phyloP scores from a whole-genome alignment of 75 land plant genomes.

The Selaginella moellendorffii region DNA sequence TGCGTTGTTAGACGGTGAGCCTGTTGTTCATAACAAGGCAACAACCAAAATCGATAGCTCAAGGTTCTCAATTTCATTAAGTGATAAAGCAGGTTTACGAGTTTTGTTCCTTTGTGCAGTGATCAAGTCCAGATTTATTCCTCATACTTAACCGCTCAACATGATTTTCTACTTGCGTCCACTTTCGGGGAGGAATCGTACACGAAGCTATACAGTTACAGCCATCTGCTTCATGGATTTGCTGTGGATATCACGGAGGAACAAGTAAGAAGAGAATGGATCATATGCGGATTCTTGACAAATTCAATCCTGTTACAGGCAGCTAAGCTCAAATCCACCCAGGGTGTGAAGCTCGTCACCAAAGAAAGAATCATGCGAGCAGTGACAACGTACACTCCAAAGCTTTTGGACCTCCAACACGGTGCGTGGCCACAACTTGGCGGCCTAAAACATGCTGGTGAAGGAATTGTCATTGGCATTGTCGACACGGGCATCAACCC shows the following conservation, averaged over 20 bases:
- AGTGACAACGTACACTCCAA: constrained; percentile 55
- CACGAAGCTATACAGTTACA: constrained; percentile 30
- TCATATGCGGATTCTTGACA: not conserved
- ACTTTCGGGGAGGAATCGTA: constrained; percentile 11
- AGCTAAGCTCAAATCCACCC: constrained; percentile 9
- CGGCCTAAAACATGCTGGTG: constrained; percentile 24
- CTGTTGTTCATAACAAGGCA: too few relatives aligned
- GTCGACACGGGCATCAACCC: constrained; percentile 27
- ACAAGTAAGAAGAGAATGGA: not conserved
- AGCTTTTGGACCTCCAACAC: constrained; percentile 34
- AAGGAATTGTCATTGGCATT: constrained; percentile 21
- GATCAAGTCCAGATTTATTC: constrained; percentile 13
- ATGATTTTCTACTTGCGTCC: constrained; percentile 16
- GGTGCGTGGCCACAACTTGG: constrained; percentile 37
- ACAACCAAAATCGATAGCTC: too few relatives aligned
- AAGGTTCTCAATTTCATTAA: too few relatives aligned
- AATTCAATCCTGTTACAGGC: constrained; percentile 12
- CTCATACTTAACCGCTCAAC: constrained; percentile 30
- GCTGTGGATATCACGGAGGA: constrained; percentile 13
- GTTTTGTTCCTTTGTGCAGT: too few relatives aligned
- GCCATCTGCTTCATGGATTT: constrained; percentile 16
- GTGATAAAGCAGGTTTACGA: too few relatives aligned
- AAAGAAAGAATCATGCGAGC: constrained; percentile 16
- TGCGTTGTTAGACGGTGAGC: too few relatives aligned
- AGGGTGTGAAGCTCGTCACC: constrained; percentile 14